Conservation (phyloP, 805 yeast genomes). For the Metschnikowia shivogae region DNA sequence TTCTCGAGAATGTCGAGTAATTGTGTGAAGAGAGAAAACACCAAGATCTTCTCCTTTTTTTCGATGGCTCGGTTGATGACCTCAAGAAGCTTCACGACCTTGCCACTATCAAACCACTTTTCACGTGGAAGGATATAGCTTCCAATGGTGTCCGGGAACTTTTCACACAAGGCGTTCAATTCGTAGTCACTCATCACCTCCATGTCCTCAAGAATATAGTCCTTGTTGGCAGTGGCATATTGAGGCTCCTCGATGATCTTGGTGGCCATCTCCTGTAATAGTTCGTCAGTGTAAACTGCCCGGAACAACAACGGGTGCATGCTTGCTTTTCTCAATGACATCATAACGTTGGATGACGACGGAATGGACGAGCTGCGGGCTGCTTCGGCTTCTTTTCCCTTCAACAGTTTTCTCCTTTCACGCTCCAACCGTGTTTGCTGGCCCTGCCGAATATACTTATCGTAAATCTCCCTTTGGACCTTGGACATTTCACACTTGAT, state of each 20-base stretch:
- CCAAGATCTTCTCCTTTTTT: slow-evolving; percentile 64
- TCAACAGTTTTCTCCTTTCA: slow-evolving; percentile 37
- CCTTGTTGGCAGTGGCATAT: slow-evolving; percentile 71
- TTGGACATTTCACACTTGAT: slow-evolving; percentile 61
- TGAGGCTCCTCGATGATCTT: slow-evolving; percentile 78
- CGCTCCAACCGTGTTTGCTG: slow-evolving; percentile 39
- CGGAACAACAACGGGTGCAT: slow-evolving; percentile 88
- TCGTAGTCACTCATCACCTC: slow-evolving; percentile 91
- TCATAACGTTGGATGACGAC: slow-evolving; percentile 65
- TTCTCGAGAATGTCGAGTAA: slow-evolving; percentile 82
- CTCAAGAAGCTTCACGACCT: slow-evolving; percentile 53
- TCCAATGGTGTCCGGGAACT: slow-evolving; percentile 64
- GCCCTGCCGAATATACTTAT: slow-evolving; percentile 49
- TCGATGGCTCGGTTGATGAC: slow-evolving; percentile 55
- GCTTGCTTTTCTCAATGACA: slow-evolving; percentile 89
- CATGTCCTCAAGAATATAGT: slow-evolving; percentile 90
- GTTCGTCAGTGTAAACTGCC: slow-evolving; percentile 51
- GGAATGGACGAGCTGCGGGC: slow-evolving; percentile 33
- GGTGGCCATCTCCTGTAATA: slow-evolving; percentile 62
- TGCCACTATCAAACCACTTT: slow-evolving; percentile 68
- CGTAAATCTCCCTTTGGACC: slow-evolving; percentile 57
- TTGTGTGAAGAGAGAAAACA: slow-evolving; percentile 92
- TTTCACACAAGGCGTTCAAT: slow-evolving; percentile 66
- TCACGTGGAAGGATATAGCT: slow-evolving; percentile 50
- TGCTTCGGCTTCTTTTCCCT: slow-evolving; percentile 33